These are phyloP conservation scores for Sporothrix globosa DNA, from an alignment of 2,329 filamentous ascomycete genomes.

Conservation along the genomic window DNA sequence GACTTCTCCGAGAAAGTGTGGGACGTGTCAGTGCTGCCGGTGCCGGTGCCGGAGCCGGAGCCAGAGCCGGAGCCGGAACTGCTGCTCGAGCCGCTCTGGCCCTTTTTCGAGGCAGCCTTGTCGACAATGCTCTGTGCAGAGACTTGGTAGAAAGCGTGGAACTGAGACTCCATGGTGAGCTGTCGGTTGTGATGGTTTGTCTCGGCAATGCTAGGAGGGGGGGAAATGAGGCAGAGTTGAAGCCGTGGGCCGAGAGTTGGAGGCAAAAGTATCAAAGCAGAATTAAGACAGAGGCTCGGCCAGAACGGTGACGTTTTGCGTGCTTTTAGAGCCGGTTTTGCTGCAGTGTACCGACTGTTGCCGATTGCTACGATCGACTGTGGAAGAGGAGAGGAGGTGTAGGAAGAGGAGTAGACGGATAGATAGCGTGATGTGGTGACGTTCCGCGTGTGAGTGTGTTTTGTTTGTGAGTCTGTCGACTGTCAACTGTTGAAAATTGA, in stretches of 20 bases:
- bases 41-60: background rate
- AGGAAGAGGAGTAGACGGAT: background rate
- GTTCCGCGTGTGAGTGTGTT: background rate
- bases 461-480: background rate
- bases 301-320: conserved; percentile 4
- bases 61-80: background rate
- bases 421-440: conserved; percentile 11
- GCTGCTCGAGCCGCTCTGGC: background rate
- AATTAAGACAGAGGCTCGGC: background rate
- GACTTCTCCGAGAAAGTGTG: conserved; percentile 22
- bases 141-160: conserved; percentile 27
- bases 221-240: too few species aligned
- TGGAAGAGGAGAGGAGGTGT: background rate
- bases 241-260: background rate
- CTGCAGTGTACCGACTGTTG: background rate
- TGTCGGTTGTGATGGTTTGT: background rate
- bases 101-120: conserved; percentile 15
- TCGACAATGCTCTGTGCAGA: conserved; percentile 23
- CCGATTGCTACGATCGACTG: background rate
- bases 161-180: conserved; percentile 26
- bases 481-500: background rate
- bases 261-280: background rate
- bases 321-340: background rate
- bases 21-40: background rate
- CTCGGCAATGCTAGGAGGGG: too few species aligned